phyloP scores from a whole-genome alignment of 1,139 yeast species.

The Geotrichum reessii region DNA sequence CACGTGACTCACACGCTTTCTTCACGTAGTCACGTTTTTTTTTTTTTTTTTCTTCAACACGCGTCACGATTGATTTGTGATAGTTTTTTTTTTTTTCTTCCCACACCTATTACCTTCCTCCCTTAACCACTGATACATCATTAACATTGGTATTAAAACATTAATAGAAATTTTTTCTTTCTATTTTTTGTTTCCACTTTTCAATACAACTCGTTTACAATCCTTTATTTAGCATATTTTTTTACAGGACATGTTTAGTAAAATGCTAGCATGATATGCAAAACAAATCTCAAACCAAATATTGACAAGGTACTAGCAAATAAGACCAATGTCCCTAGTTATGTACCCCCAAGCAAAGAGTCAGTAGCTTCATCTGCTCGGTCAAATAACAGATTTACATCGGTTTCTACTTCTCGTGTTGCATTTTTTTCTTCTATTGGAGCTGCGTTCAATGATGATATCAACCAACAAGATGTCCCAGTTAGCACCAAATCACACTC shows the following conservation, averaged over 20 bases:
- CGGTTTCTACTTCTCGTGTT: background rate
- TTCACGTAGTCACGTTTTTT: background rate
- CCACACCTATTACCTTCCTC: background rate
- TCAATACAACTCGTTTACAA: background rate
- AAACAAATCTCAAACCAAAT: slow-evolving; percentile 11
- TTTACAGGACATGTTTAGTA: background rate
- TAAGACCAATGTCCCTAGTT: slow-evolving; percentile 7
- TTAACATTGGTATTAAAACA: background rate
- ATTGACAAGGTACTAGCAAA: slow-evolving; percentile 6
- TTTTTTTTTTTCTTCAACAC: background rate
- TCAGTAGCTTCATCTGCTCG: background rate
- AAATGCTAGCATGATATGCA: slow-evolving; percentile 10
- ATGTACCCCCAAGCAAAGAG: slow-evolving; percentile 1
- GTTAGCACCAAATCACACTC: background rate
- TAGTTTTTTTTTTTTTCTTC: background rate
- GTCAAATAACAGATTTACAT: background rate
- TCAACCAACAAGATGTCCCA: background rate
- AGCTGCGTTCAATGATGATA: background rate
- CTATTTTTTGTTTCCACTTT: background rate
- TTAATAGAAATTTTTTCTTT: background rate
- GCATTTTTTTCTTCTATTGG: slow-evolving; percentile 3
- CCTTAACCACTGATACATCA: background rate
- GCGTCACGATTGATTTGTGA: background rate
- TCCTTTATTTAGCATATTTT: background rate
- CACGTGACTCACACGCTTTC: background rate